Evolutionary conservation across 1,284 basidiomycete species (phyloP).

Genomic region (Ceratobasidium sp.): DNA sequence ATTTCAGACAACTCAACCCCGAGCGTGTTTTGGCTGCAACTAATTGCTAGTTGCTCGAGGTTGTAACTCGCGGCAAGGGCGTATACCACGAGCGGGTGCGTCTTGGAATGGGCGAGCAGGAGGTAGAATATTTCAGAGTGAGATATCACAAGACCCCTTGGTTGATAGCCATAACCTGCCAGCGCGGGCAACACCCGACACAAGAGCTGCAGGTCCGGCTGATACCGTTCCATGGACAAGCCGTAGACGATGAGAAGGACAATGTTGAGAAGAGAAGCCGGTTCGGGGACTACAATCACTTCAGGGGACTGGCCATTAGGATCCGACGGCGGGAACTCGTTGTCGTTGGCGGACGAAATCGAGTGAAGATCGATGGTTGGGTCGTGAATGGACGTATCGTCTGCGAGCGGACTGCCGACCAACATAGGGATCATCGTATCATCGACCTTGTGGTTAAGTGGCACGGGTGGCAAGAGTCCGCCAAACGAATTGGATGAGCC

Average conservation of each 20-base stretch:
- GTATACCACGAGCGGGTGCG: slow-evolving; percentile 66
- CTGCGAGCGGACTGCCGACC: slow-evolving; percentile 20
- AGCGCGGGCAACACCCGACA: slow-evolving; percentile 38
- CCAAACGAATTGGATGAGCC: slow-evolving; percentile 44
- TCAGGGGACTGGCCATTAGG: slow-evolving; percentile 16
- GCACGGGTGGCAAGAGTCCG: slow-evolving; percentile 28
- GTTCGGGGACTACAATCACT: slow-evolving; percentile 36
- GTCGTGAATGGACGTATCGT: slow-evolving; percentile 37
- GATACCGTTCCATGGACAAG: slow-evolving; percentile 43
- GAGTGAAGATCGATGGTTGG: slow-evolving; percentile 39
- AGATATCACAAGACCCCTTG: slow-evolving; percentile 9
- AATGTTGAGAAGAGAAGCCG: slow-evolving; percentile 43
- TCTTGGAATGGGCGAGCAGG: slow-evolving; percentile 26
- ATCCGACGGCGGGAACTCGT: slow-evolving; percentile 9
- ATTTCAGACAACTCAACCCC: slow-evolving; percentile 66
- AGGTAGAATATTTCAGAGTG: slow-evolving; percentile 30
- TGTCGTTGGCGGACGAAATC: slow-evolving; percentile 29
- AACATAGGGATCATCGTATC: slow-evolving; percentile 1
- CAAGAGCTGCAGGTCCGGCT: slow-evolving; percentile 42
- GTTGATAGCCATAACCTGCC: slow-evolving; percentile 40
- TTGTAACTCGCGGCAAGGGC: slow-evolving; percentile 66
- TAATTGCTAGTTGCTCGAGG: slow-evolving; percentile 67
- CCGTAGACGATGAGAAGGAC: slow-evolving; percentile 45
- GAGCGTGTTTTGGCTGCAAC: slow-evolving; percentile 68
- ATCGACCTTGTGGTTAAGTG: slow-evolving; percentile 7